A percentile compares a stretch with the other conserved stretches of the same genome.
phyloP scores from a whole-genome alignment of 257 asterid genomes.

The Solanum bukasovii region DNA sequence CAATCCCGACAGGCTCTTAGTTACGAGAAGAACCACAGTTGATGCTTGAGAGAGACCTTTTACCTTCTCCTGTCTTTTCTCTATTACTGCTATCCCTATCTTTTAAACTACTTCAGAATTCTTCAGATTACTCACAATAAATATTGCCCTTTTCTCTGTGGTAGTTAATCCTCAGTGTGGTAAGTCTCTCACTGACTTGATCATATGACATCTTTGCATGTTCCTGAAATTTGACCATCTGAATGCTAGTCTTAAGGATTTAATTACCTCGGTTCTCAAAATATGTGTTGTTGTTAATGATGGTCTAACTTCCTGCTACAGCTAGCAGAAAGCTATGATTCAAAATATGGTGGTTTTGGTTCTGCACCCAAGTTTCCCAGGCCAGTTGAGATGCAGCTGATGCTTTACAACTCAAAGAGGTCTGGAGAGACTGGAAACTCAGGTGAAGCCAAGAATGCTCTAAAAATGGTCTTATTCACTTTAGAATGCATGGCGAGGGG shows the following conservation, averaged over 20 bases:
- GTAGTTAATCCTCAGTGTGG: not conserved
- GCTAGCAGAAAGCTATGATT: slow-evolving; percentile 69
- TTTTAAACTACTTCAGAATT: not conserved
- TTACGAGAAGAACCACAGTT: not conserved
- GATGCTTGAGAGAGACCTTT: not conserved
- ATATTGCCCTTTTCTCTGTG: not conserved
- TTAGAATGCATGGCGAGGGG: slow-evolving; percentile 86
- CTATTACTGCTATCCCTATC: not conserved
- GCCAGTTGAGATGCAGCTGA: slow-evolving; percentile 82
- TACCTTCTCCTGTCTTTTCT: not conserved
- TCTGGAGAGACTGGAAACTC: slow-evolving; percentile 36
- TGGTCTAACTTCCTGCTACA: slow-evolving; percentile 4
- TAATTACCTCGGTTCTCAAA: not conserved
- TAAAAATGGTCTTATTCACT: slow-evolving; percentile 52
- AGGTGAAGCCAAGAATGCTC: slow-evolving; percentile 57
- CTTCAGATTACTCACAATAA: not conserved
- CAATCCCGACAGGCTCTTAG: not conserved
- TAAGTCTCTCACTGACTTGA: not conserved
- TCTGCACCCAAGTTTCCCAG: slow-evolving; percentile 98
- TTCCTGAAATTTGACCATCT: not conserved
- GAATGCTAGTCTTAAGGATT: not conserved
- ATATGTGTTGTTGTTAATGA: not conserved
- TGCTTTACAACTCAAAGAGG: slow-evolving; percentile 78
- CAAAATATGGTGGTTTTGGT: slow-evolving; percentile 83
- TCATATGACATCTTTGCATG: not conserved